Conservation (phyloP, 78 protist genomes). For the Dictyostelium discoideum region dicty_2.7 NC_007091.3:208001-208500, state of each 20-base stretch:
- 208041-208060: conserved; percentile 73
- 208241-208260: background rate
- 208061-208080: conserved; percentile 1
- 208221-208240: conserved; percentile 81
- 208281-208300: background rate
- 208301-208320: background rate
- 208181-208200: conserved; percentile 84
- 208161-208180: conserved; percentile 81
- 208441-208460: conserved; percentile 86
- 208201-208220: conserved; percentile 76
- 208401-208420: conserved; percentile 71
- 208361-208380: background rate
- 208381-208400: conserved; percentile 6
- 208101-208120: conserved; percentile 10
- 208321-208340: background rate
- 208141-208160: conserved; percentile 76
- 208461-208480: conserved; percentile 49
- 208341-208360: conserved; percentile 3
- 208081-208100: background rate
- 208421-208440: conserved; percentile 54
- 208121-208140: background rate
- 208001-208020: conserved; percentile 58
- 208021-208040: background rate
- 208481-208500: conserved; percentile 59
- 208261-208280: background rate